A percentile compares a stretch with the other conserved stretches of the same genome.
phyloP scores from a whole-genome alignment of 2,329 filamentous ascomycete genomes.

The Dothideomycetes sp. region DNA sequence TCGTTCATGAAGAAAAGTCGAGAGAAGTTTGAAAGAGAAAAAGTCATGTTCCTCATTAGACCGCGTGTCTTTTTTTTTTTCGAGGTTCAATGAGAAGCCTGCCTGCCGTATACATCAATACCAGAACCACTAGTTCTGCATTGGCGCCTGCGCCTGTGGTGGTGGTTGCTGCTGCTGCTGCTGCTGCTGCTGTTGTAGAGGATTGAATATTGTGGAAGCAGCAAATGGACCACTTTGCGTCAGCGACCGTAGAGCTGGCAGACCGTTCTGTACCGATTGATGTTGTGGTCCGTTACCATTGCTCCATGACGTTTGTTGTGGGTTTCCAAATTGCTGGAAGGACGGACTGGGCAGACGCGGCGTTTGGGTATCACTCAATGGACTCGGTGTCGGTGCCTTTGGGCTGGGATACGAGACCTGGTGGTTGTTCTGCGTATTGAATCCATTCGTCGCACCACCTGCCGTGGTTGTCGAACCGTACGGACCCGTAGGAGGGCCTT shows the following conservation, averaged over 20 bases:
- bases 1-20: too few relatives aligned
- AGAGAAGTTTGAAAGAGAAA: too few relatives aligned
- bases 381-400: slow-evolving; percentile 25
- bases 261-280: not conserved
- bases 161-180: too few relatives aligned
- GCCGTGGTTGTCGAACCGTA: slow-evolving; percentile 3
- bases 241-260: slow-evolving; percentile 8
- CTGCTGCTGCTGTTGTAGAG: too few relatives aligned
- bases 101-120: too few relatives aligned
- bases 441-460: slow-evolving; percentile 1
- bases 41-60: too few relatives aligned
- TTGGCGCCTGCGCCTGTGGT: too few relatives aligned
- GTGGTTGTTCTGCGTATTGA: too few relatives aligned
- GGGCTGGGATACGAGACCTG: slow-evolving; percentile 19
- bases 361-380: slow-evolving; percentile 18
- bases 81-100: too few relatives aligned
- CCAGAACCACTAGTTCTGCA: too few relatives aligned
- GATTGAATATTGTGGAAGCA: too few relatives aligned
- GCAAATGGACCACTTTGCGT: slow-evolving; percentile 5
- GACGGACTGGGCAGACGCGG: slow-evolving; percentile 6
- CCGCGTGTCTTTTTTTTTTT: too few relatives aligned
- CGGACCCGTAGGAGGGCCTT: not conserved
- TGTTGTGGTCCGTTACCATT: not conserved
- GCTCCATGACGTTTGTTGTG: not conserved
- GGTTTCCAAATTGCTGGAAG: not conserved